phyloP scores from a whole-genome alignment of 1,139 yeast genomes.

The Scheffersomyces insectosa region DNA sequence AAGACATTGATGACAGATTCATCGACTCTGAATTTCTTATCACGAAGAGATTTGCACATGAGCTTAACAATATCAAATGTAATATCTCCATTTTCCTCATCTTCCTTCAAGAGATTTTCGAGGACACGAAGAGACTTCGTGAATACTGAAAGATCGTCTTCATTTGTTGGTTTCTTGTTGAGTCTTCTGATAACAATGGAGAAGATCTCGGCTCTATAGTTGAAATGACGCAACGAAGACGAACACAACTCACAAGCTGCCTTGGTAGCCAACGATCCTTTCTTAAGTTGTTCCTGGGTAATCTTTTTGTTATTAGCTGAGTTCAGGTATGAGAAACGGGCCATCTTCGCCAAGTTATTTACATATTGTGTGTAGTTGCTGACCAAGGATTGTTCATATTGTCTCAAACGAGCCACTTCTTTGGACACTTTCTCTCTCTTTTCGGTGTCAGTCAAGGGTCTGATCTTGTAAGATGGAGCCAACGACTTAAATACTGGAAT shows the following conservation, averaged over 20 bases:
- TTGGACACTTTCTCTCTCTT: slow-evolving; percentile 77
- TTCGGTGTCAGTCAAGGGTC: slow-evolving; percentile 80
- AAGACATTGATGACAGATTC: slow-evolving; percentile 78
- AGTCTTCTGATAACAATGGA: slow-evolving; percentile 65
- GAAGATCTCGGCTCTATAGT: slow-evolving; percentile 72
- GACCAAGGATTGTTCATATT: slow-evolving; percentile 77
- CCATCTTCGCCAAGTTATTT: slow-evolving; percentile 47
- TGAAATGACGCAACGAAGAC: slow-evolving; percentile 72
- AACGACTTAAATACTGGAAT: slow-evolving; percentile 83
- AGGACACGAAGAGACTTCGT: slow-evolving; percentile 62
- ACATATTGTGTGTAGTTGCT: slow-evolving; percentile 70
- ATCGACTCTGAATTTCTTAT: slow-evolving; percentile 77
- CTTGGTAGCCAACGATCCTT: slow-evolving; percentile 63
- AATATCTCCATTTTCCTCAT: slow-evolving; percentile 77
- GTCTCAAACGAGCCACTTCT: slow-evolving; percentile 75
- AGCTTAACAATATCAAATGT: slow-evolving; percentile 72
- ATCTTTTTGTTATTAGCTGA: slow-evolving; percentile 42
- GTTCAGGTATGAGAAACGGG: slow-evolving; percentile 41
- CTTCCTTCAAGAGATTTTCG: slow-evolving; percentile 64
- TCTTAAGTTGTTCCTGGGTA: slow-evolving; percentile 36
- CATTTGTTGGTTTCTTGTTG: slow-evolving; percentile 52
- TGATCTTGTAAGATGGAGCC: slow-evolving; percentile 84
- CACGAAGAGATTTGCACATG: slow-evolving; percentile 67
- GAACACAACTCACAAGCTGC: slow-evolving; percentile 78
- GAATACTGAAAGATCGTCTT: slow-evolving; percentile 51